Evolutionary conservation across 768 basidiomycete species (phyloP).

Genomic region (Coprinopsis sp.): DNA sequence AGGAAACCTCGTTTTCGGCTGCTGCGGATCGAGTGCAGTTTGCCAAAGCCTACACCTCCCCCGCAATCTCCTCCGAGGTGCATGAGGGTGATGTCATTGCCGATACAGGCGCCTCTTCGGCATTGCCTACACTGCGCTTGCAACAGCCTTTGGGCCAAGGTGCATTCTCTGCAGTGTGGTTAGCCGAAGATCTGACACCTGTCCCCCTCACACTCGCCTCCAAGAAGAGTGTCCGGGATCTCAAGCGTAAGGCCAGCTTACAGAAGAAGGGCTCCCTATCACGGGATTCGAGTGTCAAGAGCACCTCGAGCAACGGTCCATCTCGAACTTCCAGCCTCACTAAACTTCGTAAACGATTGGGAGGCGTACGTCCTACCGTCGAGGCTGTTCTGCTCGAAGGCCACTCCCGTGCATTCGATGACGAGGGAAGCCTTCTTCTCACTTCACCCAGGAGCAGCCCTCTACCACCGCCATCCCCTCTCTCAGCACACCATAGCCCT

Average conservation of each 20-base stretch:
- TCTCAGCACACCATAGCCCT: too few species aligned
- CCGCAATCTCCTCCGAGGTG: slow-evolving; percentile 13
- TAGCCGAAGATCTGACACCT: slow-evolving; percentile 51
- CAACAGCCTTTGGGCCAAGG: slow-evolving; percentile 59
- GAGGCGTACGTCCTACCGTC: slow-evolving; percentile 18
- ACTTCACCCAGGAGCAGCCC: too few species aligned
- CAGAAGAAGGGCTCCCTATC: slow-evolving; percentile 13
- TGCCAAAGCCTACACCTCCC: slow-evolving; percentile 5
- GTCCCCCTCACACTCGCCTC: slow-evolving; percentile 40
- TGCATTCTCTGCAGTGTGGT: slow-evolving; percentile 74
- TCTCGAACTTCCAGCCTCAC: slow-evolving; percentile 12
- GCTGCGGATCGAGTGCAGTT: slow-evolving; percentile 13
- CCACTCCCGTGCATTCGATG: background rate
- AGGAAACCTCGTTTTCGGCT: slow-evolving; percentile 23
- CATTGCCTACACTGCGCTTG: slow-evolving; percentile 41
- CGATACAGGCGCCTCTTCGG: background rate
- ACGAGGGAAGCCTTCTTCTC: too few species aligned
- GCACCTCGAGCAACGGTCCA: slow-evolving; percentile 5
- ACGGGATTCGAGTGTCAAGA: slow-evolving; percentile 22
- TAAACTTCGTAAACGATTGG: slow-evolving; percentile 26
- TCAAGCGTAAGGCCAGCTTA: slow-evolving; percentile 25
- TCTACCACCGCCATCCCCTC: too few species aligned
- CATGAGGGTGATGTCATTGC: slow-evolving; percentile 7
- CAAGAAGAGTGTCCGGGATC: slow-evolving; percentile 37
- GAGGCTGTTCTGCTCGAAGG: slow-evolving; percentile 4